phyloP scores from a whole-genome alignment of 2,329 filamentous ascomycete species.

The Chaetomium olivaceum region DNA sequence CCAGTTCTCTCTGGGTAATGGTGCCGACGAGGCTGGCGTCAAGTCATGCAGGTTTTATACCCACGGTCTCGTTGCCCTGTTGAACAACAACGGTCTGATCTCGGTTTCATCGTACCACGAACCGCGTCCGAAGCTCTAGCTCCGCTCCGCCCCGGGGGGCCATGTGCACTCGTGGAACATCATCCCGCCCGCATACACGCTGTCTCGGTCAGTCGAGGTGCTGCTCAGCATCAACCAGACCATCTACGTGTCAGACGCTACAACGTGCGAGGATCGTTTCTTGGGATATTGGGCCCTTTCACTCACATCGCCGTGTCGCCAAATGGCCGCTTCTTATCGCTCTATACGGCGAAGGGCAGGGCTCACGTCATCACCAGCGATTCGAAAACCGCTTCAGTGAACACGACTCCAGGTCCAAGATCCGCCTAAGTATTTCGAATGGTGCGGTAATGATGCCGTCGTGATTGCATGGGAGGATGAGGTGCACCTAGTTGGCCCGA shows the following conservation, averaged over 20 bases:
- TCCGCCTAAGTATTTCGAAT: constrained; percentile 84
- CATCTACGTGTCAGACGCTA: constrained; percentile 81
- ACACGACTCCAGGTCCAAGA: constrained; percentile 84
- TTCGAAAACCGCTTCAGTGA: constrained; percentile 92
- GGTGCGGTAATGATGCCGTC: constrained; percentile 94
- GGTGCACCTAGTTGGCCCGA: constrained; percentile 87
- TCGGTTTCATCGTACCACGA: constrained; percentile 89
- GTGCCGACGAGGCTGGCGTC: constrained; percentile 85
- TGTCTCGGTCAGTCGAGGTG: constrained; percentile 91
- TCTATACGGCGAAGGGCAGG: constrained; percentile 82
- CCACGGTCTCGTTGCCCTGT: constrained; percentile 86
- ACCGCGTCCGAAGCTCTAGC: constrained; percentile 83
- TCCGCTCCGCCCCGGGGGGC: constrained; percentile 70
- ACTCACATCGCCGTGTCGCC: constrained; percentile 88
- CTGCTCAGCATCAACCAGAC: constrained; percentile 82
- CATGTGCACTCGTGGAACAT: constrained; percentile 85
- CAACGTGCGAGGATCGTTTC: constrained; percentile 86
- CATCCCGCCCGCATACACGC: constrained; percentile 81
- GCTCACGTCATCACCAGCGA: constrained; percentile 94
- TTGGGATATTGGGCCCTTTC: constrained; percentile 90
- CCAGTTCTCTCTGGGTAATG: constrained; percentile 88
- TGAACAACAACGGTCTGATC: constrained; percentile 84
- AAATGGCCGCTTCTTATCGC: constrained; percentile 81
- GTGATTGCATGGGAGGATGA: constrained; percentile 98
- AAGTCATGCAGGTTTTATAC: constrained; percentile 86